Base-by-base conservation (phyloP, 495 filamentous ascomycete species). In the Aspergillus campestris region DNA sequence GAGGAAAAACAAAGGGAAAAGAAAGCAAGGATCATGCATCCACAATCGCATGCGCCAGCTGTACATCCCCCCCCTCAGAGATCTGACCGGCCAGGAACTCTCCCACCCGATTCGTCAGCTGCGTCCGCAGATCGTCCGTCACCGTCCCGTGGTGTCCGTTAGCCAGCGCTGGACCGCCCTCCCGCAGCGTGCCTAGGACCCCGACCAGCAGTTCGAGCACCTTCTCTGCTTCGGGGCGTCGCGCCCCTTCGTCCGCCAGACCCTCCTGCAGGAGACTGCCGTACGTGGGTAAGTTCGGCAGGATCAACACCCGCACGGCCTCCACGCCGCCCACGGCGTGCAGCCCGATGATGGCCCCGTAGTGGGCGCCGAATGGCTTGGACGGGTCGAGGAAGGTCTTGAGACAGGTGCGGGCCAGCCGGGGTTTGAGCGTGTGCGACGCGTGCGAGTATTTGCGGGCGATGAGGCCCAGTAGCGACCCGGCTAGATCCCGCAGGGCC, bases 401-500 rank as follows among this genome's bases (percentile, higher is more conserved):
- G 3, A 97, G 76, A 59, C 87, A 96, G 0, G 87, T 89, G 10
- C 92, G 79, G 10, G 88, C 86, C n/a, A 98, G 77, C 31, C 92
- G 82, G 0, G 92, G 82, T 42, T 87, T 87, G 12, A 98, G 75
- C 18, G 82, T 81, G 39, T 81, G 77, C 34, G 87, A 91, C 10
- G 78, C 75, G 33, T 78, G 72, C 10, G 79, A 77, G 72, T 89
- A 95, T 52, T 86, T 87, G 34, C 71, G 75, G 9, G 81, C 78
- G 18, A 96, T 81, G 5, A 77, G 72, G 15, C 76, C 79, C 11
- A 96, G 70, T 1, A 98, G 74, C 1, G 84, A 82, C 8, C 87
- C 87, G 2, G 92, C 79, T 15, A 91, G 71, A 58, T 94, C 87
- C 39, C 92, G 84, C 8, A 98, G 83, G 7, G 79, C 71, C 51